phyloP scores from a whole-genome alignment of 371 early-diverging fungal genomes.

The Circinella umbellata region DNA sequence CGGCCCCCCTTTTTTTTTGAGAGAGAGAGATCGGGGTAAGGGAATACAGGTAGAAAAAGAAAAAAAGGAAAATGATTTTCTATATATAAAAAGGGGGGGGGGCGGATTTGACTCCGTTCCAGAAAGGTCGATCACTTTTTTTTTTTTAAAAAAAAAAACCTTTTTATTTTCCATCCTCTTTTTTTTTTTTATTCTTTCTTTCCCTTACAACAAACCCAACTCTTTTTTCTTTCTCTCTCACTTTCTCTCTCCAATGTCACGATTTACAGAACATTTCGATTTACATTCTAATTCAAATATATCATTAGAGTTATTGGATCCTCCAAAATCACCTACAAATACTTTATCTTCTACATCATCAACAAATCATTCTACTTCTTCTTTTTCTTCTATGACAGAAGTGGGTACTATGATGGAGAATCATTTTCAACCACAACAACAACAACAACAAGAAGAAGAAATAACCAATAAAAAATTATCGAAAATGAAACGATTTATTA shows the following conservation, averaged over 20 bases:
- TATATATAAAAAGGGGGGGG: no score
- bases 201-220: no score
- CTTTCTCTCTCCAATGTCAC: neutral
- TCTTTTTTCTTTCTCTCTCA: neutral
- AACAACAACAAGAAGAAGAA: neutral
- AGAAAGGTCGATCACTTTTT: no score
- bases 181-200: neutral
- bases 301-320: neutral
- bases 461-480: neutral
- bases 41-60: no score
- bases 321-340: neutral
- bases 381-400: neutral
- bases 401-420: no score
- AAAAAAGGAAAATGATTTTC: no score
- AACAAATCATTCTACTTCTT: neutral
- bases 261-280: constrained; percentile 16
- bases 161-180: no score
- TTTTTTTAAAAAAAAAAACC: no score
- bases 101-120: no score
- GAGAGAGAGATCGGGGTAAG: no score
- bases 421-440: constrained; percentile 7
- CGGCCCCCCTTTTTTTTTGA: no score
- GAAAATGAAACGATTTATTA: neutral
- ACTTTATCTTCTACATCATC: constrained; percentile 10
- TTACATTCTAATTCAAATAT: neutral